These are phyloP conservation scores for Solanum peruvianum DNA, from an alignment of 257 asterid genomes.

Conservation along the genomic window DNA sequence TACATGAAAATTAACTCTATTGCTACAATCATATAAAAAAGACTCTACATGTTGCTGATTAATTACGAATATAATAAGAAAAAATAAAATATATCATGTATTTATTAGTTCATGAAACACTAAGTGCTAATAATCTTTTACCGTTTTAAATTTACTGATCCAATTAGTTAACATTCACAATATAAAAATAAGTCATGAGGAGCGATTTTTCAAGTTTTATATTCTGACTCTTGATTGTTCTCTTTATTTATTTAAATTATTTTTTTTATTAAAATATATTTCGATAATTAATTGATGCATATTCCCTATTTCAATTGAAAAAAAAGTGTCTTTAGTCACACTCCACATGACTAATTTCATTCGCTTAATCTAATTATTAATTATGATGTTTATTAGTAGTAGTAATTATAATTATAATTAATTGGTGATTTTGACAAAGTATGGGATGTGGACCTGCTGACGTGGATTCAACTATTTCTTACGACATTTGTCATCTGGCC, in stretches of 20 bases:
- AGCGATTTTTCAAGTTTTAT: not conserved
- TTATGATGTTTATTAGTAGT: not conserved
- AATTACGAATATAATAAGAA: no score
- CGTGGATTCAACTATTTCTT: not conserved
- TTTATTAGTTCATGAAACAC: not conserved
- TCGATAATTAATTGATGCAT: not conserved
- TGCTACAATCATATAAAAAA: not conserved
- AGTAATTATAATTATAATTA: not conserved
- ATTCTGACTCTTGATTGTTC: not conserved
- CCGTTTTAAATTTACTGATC: no score
- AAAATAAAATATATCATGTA: accelerated
- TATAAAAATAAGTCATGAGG: no score
- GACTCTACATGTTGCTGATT: no score
- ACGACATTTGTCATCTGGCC: not conserved
- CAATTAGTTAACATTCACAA: no score
- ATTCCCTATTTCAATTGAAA: not conserved
- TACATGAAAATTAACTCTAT: no score
- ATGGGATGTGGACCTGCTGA: not conserved
- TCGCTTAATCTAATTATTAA: not conserved
- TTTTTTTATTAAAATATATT: not conserved
- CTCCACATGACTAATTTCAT: not conserved
- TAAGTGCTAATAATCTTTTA: not conserved
- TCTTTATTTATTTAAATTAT: not conserved
- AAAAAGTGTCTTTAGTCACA: not conserved
- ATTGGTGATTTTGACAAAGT: not conserved